A percentile compares a stretch with the other conserved stretches of the same genome.
These are phyloP conservation scores for Trichoderma parareesei DNA, from an alignment of 495 filamentous ascomycete genomes.

Conservation along the genomic window DNA sequence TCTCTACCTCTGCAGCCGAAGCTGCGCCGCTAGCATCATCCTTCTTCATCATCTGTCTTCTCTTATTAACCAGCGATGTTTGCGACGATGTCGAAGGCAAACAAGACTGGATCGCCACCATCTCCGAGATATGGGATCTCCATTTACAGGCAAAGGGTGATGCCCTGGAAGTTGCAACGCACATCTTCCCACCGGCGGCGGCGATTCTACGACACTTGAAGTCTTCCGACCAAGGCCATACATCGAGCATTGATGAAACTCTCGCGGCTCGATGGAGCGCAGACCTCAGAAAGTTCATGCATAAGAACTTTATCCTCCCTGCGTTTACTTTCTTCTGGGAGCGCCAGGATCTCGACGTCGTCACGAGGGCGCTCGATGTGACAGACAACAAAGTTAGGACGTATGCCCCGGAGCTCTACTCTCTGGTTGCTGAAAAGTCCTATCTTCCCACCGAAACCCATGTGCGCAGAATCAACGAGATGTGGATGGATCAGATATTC, in stretches of 20 bases:
- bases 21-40: slow-evolving; percentile 28
- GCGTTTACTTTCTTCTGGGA: slow-evolving; percentile 49
- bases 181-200: slow-evolving; percentile 25
- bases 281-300: slow-evolving; percentile 53
- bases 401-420: slow-evolving; percentile 43
- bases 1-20: slow-evolving; percentile 33
- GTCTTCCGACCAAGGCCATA: slow-evolving; percentile 18
- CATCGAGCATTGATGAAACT: slow-evolving; percentile 16
- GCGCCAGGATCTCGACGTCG: slow-evolving; percentile 27
- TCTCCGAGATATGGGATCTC: slow-evolving; percentile 34
- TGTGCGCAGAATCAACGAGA: slow-evolving; percentile 45
- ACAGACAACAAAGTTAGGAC: slow-evolving; percentile 24
- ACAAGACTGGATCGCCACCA: slow-evolving; percentile 30
- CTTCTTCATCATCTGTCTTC: slow-evolving; percentile 29
- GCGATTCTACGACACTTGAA: slow-evolving; percentile 29
- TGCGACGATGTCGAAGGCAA: slow-evolving; percentile 19
- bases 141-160: slow-evolving; percentile 32
- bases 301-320: slow-evolving; percentile 63
- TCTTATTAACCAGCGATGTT: slow-evolving; percentile 20
- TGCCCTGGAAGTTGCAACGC: slow-evolving; percentile 30
- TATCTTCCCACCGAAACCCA: slow-evolving; percentile 46
- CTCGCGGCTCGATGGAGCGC: slow-evolving; percentile 23
- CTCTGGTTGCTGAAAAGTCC: slow-evolving; percentile 49
- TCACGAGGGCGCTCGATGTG: slow-evolving; percentile 26
- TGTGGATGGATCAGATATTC: slow-evolving; percentile 63